A percentile compares a stretch with the other conserved stretches of the same genome.
Conservation (phyloP, 108 stramenopile species). For the Chaetoceros tenuissimus region DNA sequence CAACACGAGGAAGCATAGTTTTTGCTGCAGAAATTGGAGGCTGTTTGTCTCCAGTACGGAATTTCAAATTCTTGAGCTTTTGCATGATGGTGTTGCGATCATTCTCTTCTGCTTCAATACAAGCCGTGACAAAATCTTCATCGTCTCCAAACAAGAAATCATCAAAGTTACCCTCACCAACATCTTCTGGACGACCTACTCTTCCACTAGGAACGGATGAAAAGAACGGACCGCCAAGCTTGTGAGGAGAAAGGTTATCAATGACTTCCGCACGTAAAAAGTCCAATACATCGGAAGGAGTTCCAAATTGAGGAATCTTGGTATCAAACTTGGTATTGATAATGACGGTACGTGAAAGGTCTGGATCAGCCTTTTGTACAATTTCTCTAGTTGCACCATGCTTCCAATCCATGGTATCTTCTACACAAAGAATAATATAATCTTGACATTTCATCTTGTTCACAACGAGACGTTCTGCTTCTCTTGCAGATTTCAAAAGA, state of each 20-base stretch:
- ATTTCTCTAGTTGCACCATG: constrained; percentile 76
- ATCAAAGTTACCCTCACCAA: constrained; percentile 17
- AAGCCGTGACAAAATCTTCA: constrained; percentile 62
- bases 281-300: constrained; percentile 70
- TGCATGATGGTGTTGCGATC: constrained; percentile 38
- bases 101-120: constrained; percentile 47
- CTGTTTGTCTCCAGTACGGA: constrained; percentile 13
- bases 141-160: constrained; percentile 65
- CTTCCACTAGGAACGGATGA: constrained; percentile 88
- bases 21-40: constrained; percentile 8
- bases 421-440: constrained; percentile 91
- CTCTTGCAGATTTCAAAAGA: constrained; percentile 60
- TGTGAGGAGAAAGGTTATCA: constrained; percentile 63
- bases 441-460: constrained; percentile 80
- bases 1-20: constrained; percentile 45
- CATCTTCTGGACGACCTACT: constrained; percentile 37
- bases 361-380: constrained; percentile 82
- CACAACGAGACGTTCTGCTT: constrained; percentile 83
- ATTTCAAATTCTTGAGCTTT: constrained; percentile 19
- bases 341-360: constrained; percentile 85
- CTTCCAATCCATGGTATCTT: constrained; percentile 93
- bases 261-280: constrained; percentile 71
- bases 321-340: constrained; percentile 92
- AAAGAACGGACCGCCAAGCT: constrained; percentile 89
- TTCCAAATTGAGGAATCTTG: constrained; percentile 86